phyloP scores from a whole-genome alignment of 805 yeast species.

The Teunomyces aglyptinius region DNA sequence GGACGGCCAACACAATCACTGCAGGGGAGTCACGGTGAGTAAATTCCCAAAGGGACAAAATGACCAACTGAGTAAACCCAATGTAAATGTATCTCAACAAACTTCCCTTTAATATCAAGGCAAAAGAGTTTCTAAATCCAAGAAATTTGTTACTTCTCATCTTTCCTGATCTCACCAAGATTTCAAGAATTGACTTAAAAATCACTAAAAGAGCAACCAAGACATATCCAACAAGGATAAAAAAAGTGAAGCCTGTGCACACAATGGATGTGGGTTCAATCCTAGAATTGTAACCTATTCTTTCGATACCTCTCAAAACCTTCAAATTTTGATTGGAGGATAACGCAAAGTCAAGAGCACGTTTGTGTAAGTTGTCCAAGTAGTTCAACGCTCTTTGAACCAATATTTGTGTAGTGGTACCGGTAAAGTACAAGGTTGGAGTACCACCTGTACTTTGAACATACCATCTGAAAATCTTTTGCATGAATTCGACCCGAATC shows the following conservation, averaged over 20 bases:
- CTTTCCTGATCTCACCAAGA: constrained; percentile 49
- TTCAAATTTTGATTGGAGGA: constrained; percentile 53
- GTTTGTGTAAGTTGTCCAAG: constrained; percentile 25
- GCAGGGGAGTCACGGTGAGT: constrained; percentile 82
- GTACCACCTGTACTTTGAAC: constrained; percentile 86
- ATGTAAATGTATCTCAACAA: constrained; percentile 75
- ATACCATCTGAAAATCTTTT: constrained; percentile 79
- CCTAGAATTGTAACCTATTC: constrained; percentile 72
- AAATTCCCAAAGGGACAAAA: constrained; percentile 87
- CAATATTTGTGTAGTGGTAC: constrained; percentile 62
- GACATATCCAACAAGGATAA: constrained; percentile 72
- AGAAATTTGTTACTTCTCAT: constrained; percentile 46
- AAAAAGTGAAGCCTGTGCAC: constrained; percentile 84
- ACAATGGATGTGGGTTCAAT: constrained; percentile 85
- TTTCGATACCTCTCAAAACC: constrained; percentile 81
- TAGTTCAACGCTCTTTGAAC: constrained; percentile 63
- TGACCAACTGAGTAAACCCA: constrained; percentile 78
- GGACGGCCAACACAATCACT: constrained; percentile 74
- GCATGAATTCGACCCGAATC: constrained; percentile 78
- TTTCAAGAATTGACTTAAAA: constrained; percentile 50
- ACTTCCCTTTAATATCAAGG: constrained; percentile 68
- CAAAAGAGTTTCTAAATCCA: constrained; percentile 57
- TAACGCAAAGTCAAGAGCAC: constrained; percentile 37
- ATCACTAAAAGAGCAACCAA: constrained; percentile 59
- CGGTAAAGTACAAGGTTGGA: constrained; percentile 66